A percentile compares a stretch with the other conserved stretches of the same genome.
These are phyloP conservation scores for Cadophora sp. DNA, from an alignment of 2,329 filamentous ascomycete species.

Conservation along the genomic window DNA sequence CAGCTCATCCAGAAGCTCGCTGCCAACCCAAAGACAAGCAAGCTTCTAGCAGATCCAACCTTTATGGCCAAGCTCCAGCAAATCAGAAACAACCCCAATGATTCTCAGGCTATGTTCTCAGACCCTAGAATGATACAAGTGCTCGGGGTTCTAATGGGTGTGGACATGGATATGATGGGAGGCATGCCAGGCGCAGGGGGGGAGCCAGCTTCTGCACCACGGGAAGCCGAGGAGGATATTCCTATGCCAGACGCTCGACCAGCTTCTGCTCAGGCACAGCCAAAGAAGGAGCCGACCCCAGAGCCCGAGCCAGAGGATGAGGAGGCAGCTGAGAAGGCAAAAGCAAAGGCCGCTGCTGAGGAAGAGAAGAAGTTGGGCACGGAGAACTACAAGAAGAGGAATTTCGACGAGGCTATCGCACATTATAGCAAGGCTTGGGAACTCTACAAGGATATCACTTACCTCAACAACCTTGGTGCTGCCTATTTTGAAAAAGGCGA, in stretches of 20 bases:
- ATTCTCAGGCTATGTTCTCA: constrained; percentile 79
- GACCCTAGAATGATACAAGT: constrained; percentile 95
- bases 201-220: constrained; percentile 45
- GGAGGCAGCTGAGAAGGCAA: constrained; percentile 81
- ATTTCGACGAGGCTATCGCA: constrained; percentile 92
- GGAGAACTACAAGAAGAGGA: constrained; percentile 96
- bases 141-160: constrained; percentile 89
- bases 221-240: constrained; percentile 72
- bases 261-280: constrained; percentile 46
- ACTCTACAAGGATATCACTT: constrained; percentile 92
- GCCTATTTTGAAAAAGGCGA: constrained; percentile 97
- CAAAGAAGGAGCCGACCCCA: constrained; percentile 62
- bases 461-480: constrained; percentile 94
- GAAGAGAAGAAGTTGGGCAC: constrained; percentile 94
- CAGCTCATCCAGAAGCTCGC: constrained; percentile 90
- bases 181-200: constrained; percentile 46
- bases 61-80: constrained; percentile 93
- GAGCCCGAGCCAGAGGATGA: constrained; percentile 76
- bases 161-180: constrained; percentile 79
- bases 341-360: constrained; percentile 91
- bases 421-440: constrained; percentile 98
- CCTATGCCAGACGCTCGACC: constrained; percentile 77
- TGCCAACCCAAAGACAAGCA: constrained; percentile 89
- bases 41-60: constrained; percentile 77
- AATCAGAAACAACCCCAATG: constrained; percentile 80